Evolutionary conservation across 2,329 filamentous ascomycete species (phyloP).

Genomic region (Aspergillus sclerotialis): DNA sequence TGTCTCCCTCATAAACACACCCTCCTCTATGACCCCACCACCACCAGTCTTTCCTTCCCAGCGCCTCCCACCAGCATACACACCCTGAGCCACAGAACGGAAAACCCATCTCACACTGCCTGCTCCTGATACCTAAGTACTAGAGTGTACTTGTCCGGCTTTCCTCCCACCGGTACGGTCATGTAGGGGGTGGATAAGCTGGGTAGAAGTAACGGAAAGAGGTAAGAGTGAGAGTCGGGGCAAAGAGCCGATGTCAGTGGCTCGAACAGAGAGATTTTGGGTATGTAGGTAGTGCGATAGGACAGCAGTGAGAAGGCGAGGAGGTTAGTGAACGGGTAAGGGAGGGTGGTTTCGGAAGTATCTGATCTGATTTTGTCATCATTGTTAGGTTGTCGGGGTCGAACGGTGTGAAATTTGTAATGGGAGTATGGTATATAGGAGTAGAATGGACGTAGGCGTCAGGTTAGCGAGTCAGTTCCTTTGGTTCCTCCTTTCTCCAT

Average conservation of each 20-base stretch:
- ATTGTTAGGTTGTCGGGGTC: slow-evolving; percentile 19
- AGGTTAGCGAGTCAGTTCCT: slow-evolving; percentile 53
- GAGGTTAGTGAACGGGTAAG: slow-evolving; percentile 5
- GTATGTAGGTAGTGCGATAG: too few relatives aligned
- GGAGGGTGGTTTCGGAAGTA: slow-evolving; percentile 32
- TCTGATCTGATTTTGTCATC: slow-evolving; percentile 37
- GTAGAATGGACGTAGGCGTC: too few relatives aligned
- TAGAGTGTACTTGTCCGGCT: too few relatives aligned
- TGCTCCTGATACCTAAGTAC: background rate
- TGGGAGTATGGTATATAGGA: too few relatives aligned
- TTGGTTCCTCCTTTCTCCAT: slow-evolving; percentile 63
- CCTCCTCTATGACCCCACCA: slow-evolving; percentile 1
- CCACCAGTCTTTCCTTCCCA: background rate
- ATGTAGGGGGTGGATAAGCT: background rate
- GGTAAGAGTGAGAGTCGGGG: background rate
- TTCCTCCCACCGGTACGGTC: background rate
- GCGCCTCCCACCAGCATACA: slow-evolving; percentile 1
- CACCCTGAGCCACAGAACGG: background rate
- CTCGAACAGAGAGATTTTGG: background rate
- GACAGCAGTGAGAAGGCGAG: background rate
- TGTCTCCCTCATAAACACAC: slow-evolving; percentile 13
- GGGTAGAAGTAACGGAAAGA: background rate
- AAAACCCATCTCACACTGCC: too few relatives aligned
- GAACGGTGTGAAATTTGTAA: slow-evolving; percentile 1
- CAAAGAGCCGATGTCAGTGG: background rate